Evolutionary conservation across 331 rosid genomes (phyloP).

Genomic region (Prunus yedoensis): DNA sequence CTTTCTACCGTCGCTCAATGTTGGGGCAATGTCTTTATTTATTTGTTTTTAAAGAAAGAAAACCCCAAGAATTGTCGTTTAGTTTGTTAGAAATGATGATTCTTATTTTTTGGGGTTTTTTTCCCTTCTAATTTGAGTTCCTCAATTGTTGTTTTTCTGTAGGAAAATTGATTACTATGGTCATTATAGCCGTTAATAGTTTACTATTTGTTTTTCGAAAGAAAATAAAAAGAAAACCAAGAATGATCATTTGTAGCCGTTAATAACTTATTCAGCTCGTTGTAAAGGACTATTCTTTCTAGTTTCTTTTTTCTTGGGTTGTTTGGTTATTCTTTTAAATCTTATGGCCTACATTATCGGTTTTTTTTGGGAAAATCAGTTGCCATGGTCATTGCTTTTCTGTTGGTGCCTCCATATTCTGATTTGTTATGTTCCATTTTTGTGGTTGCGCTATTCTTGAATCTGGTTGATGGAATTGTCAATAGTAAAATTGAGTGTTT

Average conservation of each 20-base stretch:
- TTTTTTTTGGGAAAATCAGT: neutral
- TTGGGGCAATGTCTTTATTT: too few species aligned
- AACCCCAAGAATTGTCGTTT: too few species aligned
- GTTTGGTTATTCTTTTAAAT: neutral
- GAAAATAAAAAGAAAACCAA: neutral
- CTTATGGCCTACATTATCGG: neutral
- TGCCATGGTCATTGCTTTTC: neutral
- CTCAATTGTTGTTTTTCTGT: neutral
- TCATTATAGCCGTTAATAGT: neutral
- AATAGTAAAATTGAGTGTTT: conserved; percentile 57
- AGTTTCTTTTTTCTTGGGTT: neutral
- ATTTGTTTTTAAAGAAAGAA: too few species aligned
- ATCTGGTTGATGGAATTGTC: conserved; percentile 28
- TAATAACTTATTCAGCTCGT: neutral
- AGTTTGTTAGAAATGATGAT: neutral
- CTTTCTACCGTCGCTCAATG: too few species aligned
- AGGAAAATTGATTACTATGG: neutral
- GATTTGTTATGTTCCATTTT: neutral
- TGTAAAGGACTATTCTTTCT: neutral
- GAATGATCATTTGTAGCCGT: neutral
- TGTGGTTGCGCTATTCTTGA: neutral
- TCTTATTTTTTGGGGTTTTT: neutral
- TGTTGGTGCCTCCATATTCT: neutral
- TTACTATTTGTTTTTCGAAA: neutral
- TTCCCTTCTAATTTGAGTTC: neutral